Conservation (phyloP, 2,329 filamentous ascomycete species). For the Monilinia fructicola region DNA sequence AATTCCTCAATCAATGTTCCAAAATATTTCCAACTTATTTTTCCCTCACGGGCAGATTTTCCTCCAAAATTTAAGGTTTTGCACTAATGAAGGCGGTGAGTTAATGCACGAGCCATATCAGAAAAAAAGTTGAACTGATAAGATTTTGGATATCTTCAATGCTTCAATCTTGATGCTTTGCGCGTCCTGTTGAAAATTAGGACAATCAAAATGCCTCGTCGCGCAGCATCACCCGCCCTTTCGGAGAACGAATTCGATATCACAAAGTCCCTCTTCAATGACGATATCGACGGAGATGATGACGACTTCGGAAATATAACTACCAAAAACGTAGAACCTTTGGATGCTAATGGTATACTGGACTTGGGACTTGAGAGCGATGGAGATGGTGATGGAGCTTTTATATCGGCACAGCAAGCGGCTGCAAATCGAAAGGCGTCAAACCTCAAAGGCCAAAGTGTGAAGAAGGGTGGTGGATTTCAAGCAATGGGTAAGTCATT, state of each 20-base stretch:
- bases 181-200: conserved; percentile 21
- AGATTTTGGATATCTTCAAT: conserved; percentile 23
- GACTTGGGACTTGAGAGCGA: conserved; percentile 55
- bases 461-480: conserved; percentile 95
- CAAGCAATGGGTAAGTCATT: conserved; percentile 79
- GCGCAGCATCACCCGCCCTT: conserved; percentile 73
- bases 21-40: conserved; percentile 24
- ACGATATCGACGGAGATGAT: conserved; percentile 53
- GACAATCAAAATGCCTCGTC: conserved; percentile 61
- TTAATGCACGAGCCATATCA: conserved; percentile 6
- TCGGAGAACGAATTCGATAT: conserved; percentile 95
- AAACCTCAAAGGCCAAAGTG: conserved; percentile 78
- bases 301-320: conserved; percentile 42
- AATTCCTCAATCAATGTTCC: conserved; percentile 4
- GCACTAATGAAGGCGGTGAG: conserved; percentile 24
- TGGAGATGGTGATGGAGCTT: conserved; percentile 75
- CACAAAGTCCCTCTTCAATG: conserved; percentile 70
- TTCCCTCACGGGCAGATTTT: conserved; percentile 14
- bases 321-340: conserved; percentile 46
- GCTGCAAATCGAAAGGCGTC: conserved; percentile 83
- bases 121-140: conserved; percentile 26
- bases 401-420: conserved; percentile 85
- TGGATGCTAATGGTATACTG: conserved; percentile 62
- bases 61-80: conserved; percentile 24
- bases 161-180: conserved; percentile 13